Percentiles rank a stretch among this genome's conserved stretches.
Conservation (phyloP, 768 basidiomycete genomes). For the Kwoniella shandongensis region DNA sequence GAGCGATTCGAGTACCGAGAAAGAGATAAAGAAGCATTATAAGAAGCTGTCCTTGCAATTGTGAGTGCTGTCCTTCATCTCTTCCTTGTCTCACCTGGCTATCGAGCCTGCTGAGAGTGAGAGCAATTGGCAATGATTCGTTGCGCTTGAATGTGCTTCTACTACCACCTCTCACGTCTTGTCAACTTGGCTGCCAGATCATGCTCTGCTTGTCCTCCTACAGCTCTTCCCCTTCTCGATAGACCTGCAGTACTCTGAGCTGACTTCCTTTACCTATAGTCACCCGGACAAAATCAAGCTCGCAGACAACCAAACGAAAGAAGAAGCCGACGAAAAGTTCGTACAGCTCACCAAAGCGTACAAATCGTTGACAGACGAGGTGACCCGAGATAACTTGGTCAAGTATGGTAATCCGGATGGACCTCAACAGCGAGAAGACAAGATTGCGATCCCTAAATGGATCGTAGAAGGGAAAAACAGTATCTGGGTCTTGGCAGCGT, state of each 20-base stretch:
- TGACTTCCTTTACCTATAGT: too few relatives aligned
- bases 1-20: slow-evolving; percentile 62
- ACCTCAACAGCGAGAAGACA: slow-evolving; percentile 88
- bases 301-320: slow-evolving; percentile 76
- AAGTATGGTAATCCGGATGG: slow-evolving; percentile 94
- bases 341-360: slow-evolving; percentile 96
- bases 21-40: slow-evolving; percentile 93
- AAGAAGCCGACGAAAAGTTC: slow-evolving; percentile 80
- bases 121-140: too few relatives aligned
- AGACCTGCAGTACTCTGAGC: too few relatives aligned
- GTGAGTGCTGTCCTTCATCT: slow-evolving; percentile 56
- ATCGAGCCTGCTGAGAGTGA: too few relatives aligned
- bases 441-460: slow-evolving; percentile 92
- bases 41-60: slow-evolving; percentile 85
- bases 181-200: too few relatives aligned
- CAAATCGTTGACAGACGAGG: slow-evolving; percentile 95
- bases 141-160: too few relatives aligned
- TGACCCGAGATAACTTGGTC: slow-evolving; percentile 83
- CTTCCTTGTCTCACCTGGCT: not conserved
- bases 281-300: slow-evolving; percentile 96
- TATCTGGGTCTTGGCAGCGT: slow-evolving; percentile 82
- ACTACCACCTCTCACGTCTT: too few relatives aligned
- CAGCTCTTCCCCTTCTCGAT: too few relatives aligned
- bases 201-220: too few relatives aligned
- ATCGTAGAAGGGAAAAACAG: slow-evolving; percentile 89